Evolutionary conservation across 257 asterid species (phyloP).

Genomic region (Vinca minor): DNA sequence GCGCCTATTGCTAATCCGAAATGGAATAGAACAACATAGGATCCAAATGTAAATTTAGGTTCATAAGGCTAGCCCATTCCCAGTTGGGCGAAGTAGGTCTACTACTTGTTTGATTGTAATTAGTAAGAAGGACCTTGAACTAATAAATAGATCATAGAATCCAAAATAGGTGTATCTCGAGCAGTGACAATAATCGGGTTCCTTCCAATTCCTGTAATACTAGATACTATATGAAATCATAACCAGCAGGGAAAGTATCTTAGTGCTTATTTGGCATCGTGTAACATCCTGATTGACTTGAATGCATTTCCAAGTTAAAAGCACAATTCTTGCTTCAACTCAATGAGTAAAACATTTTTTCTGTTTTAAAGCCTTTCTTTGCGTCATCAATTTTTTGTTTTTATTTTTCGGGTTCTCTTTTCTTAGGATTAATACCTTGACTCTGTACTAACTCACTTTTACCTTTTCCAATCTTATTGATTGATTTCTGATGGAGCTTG

Average conservation of each 20-base stretch:
- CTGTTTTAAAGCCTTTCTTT: background rate
- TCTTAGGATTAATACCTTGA: background rate
- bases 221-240: background rate
- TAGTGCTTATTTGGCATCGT: background rate
- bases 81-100: too few species aligned
- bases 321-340: background rate
- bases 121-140: too few species aligned
- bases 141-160: too few species aligned
- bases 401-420: background rate
- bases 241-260: background rate
- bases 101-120: too few species aligned
- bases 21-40: too few species aligned
- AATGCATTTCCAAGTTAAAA: background rate
- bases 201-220: too few species aligned
- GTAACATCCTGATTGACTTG: background rate
- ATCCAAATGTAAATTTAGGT: too few species aligned
- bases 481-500: constrained; percentile 16
- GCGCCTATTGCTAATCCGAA: too few species aligned
- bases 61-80: too few species aligned
- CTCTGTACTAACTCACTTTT: background rate
- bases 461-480: background rate
- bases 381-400: background rate
- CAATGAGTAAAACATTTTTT: background rate
- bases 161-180: too few species aligned
- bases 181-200: too few species aligned